These are phyloP conservation scores for Uronychia setigera DNA, from an alignment of 73 alveolate genomes.

Conservation along the genomic window DNA sequence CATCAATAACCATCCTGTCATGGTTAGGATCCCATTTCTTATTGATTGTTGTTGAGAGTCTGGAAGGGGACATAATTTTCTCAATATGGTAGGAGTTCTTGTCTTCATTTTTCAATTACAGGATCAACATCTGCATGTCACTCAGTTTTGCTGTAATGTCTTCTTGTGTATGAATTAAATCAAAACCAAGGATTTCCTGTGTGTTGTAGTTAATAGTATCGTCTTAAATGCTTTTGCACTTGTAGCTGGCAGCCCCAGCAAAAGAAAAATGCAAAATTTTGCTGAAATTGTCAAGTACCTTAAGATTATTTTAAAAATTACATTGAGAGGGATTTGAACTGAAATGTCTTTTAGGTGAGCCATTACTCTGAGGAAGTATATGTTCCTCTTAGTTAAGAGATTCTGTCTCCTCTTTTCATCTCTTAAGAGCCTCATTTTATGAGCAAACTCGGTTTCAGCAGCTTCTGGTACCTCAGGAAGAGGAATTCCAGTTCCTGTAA, in stretches of 20 bases:
- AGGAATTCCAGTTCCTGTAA: background rate
- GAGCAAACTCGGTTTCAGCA: no score
- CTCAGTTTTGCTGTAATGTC: conserved; percentile 2
- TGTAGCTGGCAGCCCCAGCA: background rate
- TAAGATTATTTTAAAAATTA: no score
- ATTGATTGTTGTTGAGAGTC: background rate
- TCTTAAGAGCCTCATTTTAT: background rate
- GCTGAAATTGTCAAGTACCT: background rate
- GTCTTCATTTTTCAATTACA: background rate
- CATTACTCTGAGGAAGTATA: background rate
- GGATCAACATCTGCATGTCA: background rate
- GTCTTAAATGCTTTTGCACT: background rate
- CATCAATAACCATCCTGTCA: conserved; percentile 15
- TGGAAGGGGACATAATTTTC: background rate
- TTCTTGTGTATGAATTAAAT: background rate
- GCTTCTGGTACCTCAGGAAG: no score
- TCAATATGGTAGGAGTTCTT: background rate
- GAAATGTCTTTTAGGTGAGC: background rate
- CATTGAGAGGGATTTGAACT: background rate
- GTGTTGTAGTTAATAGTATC: background rate
- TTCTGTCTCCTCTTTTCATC: background rate
- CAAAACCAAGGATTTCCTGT: background rate
- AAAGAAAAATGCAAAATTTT: background rate
- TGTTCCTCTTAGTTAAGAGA: background rate
- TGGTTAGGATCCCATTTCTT: background rate